Evolutionary conservation across 768 basidiomycete genomes (phyloP), one percentile per base, ranked within the genome.

Genomic region (Pleurotus citrinopileatus): DNA sequence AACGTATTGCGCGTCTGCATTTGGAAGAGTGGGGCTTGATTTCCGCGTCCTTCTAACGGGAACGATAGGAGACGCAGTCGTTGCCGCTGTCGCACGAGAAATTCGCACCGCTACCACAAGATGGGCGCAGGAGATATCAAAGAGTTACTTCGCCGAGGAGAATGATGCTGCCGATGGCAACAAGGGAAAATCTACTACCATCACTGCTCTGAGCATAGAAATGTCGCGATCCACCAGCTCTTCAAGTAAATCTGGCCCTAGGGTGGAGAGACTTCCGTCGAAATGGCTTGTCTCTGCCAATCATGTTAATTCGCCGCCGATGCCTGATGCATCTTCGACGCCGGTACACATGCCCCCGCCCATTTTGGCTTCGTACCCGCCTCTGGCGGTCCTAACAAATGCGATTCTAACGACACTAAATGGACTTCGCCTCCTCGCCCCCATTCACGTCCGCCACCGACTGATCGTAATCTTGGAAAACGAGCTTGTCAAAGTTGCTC

Each of bases 1-100:
- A 42, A 89, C 90, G 10, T 98, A 98, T 69, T 97, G 95, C 65
- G 86, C 94, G 6, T 83, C 86, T 15, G 94, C 94, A 0, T 97
- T 97, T 63, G 79, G 91, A 0, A 84, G 94, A n/a, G 80, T 96
- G 13, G 96, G 96, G 0, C 78, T 96, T 61, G 95, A 97, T 65
- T 98, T 99, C 68, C 82, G 86, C 27, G 69, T 77, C 0, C 69
- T 87, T 15, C 71, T 97, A 26, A 79, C 79, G 2, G 76, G 78
- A n/a, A 72, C 89, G 2, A 85, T 94, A 65, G 76, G 77, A 34
- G 68, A 73, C 42, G 87, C 89, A 1, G 86, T 94, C 9, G 65
- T 78, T 3, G 66, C 71, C 23, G 78, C 82, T 5, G 81, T 89
- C 28, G 70, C 71, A 7, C 71, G 72, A 23, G 83, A 86, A 36